Conservation (phyloP, 169 alveolate genomes). For the Perkinsus olseni region DNA sequence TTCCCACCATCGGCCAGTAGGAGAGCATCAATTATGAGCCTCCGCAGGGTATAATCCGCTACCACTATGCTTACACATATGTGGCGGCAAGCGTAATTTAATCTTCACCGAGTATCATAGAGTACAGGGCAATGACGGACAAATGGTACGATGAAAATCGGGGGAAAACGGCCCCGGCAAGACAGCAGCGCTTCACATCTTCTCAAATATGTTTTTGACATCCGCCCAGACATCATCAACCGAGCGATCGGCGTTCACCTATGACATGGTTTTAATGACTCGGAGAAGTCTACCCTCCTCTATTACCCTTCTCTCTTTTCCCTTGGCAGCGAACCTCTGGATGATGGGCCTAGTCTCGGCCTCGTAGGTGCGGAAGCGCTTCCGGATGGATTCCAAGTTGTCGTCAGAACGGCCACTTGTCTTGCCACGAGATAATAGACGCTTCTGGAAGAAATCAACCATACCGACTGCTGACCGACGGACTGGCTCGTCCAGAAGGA, state of each 20-base stretch:
- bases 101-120: too few species aligned
- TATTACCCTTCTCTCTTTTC: constrained; percentile 20
- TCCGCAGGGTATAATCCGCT: too few species aligned
- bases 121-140: too few species aligned
- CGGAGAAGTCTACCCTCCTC: neutral
- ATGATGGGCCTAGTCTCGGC: constrained; percentile 84
- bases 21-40: too few species aligned
- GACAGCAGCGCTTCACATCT: neutral
- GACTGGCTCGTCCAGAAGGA: too few species aligned
- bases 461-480: neutral
- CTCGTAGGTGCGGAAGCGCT: constrained; percentile 80
- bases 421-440: constrained; percentile 64
- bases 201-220: constrained; percentile 19
- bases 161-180: neutral
- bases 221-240: constrained; percentile 26
- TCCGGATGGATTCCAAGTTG: constrained; percentile 75
- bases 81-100: too few species aligned
- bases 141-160: neutral
- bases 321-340: constrained; percentile 54
- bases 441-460: constrained; percentile 11
- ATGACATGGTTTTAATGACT: neutral
- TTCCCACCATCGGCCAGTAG: too few species aligned
- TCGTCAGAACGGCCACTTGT: constrained; percentile 91
- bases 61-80: too few species aligned
- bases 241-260: constrained; percentile 13